phyloP scores from a whole-genome alignment of 371 early-diverging fungal genomes.

The Phascolomyces articulosus region DNA sequence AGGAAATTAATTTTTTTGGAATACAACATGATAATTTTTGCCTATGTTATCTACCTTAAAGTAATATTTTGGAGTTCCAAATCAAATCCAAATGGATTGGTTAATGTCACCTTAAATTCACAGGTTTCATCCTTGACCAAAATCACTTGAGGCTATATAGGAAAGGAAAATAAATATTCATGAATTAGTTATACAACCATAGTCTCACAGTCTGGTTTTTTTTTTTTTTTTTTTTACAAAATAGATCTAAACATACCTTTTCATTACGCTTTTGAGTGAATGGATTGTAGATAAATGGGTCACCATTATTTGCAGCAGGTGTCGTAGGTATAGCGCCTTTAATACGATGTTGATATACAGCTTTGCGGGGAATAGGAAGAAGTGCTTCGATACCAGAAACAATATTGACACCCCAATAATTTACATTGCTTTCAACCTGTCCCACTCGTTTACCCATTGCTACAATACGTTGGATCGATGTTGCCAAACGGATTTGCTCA shows the following conservation, averaged over 20 bases:
- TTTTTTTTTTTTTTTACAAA: too few species aligned
- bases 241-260: conserved; percentile 27
- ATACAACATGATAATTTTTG: background rate
- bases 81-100: conserved; percentile 84
- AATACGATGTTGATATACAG: conserved; percentile 24
- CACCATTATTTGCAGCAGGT: conserved; percentile 31
- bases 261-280: conserved; percentile 58
- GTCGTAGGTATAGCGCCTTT: background rate
- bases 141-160: conserved; percentile 30
- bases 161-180: background rate
- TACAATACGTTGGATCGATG: conserved; percentile 59
- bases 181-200: too few species aligned
- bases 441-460: conserved; percentile 44
- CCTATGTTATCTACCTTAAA: conserved; percentile 50
- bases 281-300: conserved; percentile 82
- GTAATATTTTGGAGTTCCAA: conserved; percentile 71
- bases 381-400: conserved; percentile 42
- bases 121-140: conserved; percentile 71
- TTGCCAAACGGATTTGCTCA: conserved; percentile 73
- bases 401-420: conserved; percentile 55
- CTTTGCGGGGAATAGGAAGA: conserved; percentile 45
- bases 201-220: too few species aligned
- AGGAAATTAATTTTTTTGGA: background rate
- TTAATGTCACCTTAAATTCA: conserved; percentile 69
- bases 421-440: conserved; percentile 36